phyloP scores from a whole-genome alignment of 345 rosid species.

The Camelina hispida region DNA sequence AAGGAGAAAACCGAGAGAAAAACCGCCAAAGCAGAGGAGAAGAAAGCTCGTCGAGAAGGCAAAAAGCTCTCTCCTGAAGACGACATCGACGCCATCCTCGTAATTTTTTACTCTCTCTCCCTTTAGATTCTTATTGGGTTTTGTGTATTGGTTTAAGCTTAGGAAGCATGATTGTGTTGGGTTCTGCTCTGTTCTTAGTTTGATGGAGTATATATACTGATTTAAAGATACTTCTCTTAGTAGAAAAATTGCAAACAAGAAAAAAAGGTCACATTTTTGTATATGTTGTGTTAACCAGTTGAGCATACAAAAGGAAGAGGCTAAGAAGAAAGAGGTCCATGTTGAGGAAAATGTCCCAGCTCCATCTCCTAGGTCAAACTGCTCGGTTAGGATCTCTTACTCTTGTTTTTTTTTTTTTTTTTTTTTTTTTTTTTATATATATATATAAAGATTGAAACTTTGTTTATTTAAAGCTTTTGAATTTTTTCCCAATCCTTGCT shows the following conservation, averaged over 20 bases:
- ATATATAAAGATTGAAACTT: background rate
- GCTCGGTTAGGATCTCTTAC: constrained; percentile 57
- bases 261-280: background rate
- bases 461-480: constrained; percentile 5
- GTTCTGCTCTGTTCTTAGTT: background rate
- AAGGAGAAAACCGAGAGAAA: constrained; percentile 90
- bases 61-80: constrained; percentile 92
- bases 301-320: constrained; percentile 84
- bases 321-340: constrained; percentile 93
- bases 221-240: background rate
- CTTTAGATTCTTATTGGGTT: background rate
- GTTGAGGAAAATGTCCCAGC: constrained; percentile 86
- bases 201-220: background rate
- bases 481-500: background rate
- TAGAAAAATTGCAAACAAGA: background rate
- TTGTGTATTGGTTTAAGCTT: background rate
- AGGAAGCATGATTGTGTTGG: background rate
- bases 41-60: constrained; percentile 79
- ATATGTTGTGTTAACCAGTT: constrained; percentile 48
- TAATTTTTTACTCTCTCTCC: constrained; percentile 30
- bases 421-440: background rate
- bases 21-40: constrained; percentile 88
- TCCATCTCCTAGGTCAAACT: constrained; percentile 93
- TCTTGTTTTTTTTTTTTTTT: background rate
- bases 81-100: constrained; percentile 95